phyloP scores from a whole-genome alignment of 2,329 filamentous ascomycete genomes.

The Lecanicillium sp. region DNA sequence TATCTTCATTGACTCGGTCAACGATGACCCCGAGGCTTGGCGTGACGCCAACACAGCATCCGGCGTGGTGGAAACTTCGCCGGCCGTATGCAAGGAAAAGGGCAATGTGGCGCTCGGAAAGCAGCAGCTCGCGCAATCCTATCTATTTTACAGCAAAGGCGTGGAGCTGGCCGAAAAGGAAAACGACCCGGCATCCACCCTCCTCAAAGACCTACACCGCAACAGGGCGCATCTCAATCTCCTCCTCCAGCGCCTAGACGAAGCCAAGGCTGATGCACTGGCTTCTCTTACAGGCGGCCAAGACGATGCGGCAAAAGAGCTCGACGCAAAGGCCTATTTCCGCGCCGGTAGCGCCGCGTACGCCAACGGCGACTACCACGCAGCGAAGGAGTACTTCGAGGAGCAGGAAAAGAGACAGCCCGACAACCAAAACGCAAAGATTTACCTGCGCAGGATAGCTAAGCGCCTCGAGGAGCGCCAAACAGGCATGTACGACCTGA shows the following conservation, averaged over 20 bases:
- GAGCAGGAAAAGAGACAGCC: conserved; percentile 17
- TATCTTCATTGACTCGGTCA: conserved; percentile 12
- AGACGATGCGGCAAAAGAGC: conserved; percentile 9
- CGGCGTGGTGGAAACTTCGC: conserved; percentile 4
- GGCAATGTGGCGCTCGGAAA: conserved; percentile 21
- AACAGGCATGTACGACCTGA: conserved; percentile 15
- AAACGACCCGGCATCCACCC: conserved; percentile 2
- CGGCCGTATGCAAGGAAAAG: conserved; percentile 17
- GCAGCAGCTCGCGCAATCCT: conserved; percentile 13
- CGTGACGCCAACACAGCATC: not conserved
- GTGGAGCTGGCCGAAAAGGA: conserved; percentile 10
- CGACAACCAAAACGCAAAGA: conserved; percentile 10
- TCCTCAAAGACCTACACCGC: conserved; percentile 22
- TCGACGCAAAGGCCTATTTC: conserved; percentile 24
- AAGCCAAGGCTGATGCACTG: conserved; percentile 20
- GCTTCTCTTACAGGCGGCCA: conserved; percentile 18
- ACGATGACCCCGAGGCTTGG: conserved; percentile 14
- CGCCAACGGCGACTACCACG: conserved; percentile 16
- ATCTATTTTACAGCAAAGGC: conserved; percentile 19
- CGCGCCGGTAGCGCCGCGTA: conserved; percentile 24
- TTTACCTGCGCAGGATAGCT: conserved; percentile 13
- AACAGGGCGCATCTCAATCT: conserved; percentile 25
- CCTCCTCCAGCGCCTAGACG: conserved; percentile 21
- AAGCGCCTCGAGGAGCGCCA: conserved; percentile 17
- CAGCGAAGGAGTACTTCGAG: conserved; percentile 17